Evolutionary conservation across 1,284 basidiomycete genomes (phyloP), one percentile per base, ranked within the genome.

Genomic region (Melampsora larici-populina): DNA sequence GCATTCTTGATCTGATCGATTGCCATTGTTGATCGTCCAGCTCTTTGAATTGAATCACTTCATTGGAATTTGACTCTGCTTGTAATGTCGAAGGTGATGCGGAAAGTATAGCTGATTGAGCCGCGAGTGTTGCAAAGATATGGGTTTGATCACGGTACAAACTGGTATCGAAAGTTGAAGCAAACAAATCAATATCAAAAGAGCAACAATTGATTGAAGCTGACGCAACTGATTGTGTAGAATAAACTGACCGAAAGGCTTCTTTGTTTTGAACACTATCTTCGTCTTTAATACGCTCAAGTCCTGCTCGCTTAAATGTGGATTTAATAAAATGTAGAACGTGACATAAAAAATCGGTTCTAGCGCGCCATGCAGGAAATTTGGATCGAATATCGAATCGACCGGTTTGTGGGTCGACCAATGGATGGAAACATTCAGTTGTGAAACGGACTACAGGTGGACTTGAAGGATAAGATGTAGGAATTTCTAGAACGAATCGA

Each of bases 341-440:
- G 49, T 70, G 43, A 11, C 31, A 62, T 17, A 78, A 49, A 21
- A 70, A 70, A 63, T 70, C 68, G 29, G 62, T 31, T 15, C 64
- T 36, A 6, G 75, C 62, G 0, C 43, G 15, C 75, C 75, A 78
- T 46, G 3, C 43, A 1, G 67, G 58, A 26, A 78, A 78, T 43
- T 62, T 70, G 5, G 48, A 31, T 46, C 60, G 9, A 5, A 64
- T 46, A 63, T 78, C 65, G 46, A 78, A 78, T 15, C 46, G 26
- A 49, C 58, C 55, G n/a, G 67, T 60, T 31, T 51, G 40, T 21
- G 67, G 75, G 36, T 78, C 75, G 43, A 78, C 67, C 48, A 78
- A 55, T 24, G 75, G 75, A 70, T 78, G 75, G 65, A 78, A 78
- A n/a, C 67, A 70, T 46, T 78, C 75, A 43, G 67, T 70, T 31